Conservation (phyloP, 2,329 filamentous ascomycete species). For the Alternaria novae-zelandiae region DNA sequence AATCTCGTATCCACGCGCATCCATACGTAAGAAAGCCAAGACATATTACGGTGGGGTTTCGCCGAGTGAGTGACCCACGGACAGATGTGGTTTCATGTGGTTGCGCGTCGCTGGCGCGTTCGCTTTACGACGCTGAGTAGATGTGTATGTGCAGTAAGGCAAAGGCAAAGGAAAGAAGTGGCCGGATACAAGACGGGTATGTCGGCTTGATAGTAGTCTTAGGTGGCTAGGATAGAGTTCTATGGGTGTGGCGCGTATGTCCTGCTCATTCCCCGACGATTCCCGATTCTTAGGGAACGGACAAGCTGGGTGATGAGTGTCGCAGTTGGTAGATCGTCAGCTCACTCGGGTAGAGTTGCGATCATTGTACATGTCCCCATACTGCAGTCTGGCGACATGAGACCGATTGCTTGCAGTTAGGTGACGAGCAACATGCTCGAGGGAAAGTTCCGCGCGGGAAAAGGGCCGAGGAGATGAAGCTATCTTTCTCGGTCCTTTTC, state of each 20-base stretch:
- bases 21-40: not conserved
- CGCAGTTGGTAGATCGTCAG: not conserved
- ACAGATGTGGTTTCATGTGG: not conserved
- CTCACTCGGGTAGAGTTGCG: not conserved
- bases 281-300: not conserved
- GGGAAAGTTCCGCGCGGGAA: not conserved
- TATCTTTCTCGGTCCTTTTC: not conserved
- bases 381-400: not conserved
- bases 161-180: not conserved
- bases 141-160: not conserved
- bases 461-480: not conserved
- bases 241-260: not conserved
- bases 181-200: slow-evolving; percentile 7
- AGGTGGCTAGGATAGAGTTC: not conserved
- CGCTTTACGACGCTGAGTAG: not conserved
- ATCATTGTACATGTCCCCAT: not conserved
- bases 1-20: not conserved
- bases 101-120: not conserved
- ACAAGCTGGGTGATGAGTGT: not conserved
- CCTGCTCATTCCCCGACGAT: not conserved
- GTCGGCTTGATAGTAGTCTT: not conserved
- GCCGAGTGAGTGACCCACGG: not conserved
- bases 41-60: not conserved
- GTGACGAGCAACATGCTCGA: not conserved
- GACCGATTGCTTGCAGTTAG: not conserved